Evolutionary conservation across 2,329 filamentous ascomycete species (phyloP).

Genomic region (Epichloe hybrida): DNA sequence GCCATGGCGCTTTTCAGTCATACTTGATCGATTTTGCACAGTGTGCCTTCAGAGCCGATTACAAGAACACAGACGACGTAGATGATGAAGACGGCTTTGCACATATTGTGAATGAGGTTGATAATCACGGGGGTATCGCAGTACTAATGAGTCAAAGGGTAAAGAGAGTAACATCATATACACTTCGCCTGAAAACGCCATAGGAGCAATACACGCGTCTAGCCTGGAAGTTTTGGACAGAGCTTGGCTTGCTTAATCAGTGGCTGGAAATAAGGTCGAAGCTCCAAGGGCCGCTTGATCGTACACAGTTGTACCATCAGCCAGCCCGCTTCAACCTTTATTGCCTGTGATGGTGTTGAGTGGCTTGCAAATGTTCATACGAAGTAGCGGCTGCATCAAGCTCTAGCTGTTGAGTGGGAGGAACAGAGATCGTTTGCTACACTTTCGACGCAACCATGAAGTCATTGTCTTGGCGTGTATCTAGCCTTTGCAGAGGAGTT

Average conservation of each 20-base stretch:
- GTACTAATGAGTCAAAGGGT: constrained; percentile 1
- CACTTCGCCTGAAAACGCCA: not conserved
- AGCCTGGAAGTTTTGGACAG: not conserved
- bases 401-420: too few species aligned
- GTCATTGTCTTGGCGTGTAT: too few species aligned
- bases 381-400: too few species aligned
- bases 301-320: not conserved
- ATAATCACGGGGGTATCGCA: constrained; percentile 1
- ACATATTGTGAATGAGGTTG: not conserved
- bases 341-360: too few species aligned
- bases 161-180: not conserved
- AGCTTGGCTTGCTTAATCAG: not conserved
- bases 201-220: not conserved
- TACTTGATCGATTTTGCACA: constrained; percentile 7
- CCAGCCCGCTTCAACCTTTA: too few species aligned
- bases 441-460: too few species aligned
- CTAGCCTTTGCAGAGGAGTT: too few species aligned
- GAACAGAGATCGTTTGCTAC: too few species aligned
- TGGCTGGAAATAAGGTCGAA: not conserved
- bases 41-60: constrained; percentile 5
- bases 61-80: constrained; percentile 5
- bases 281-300: not conserved
- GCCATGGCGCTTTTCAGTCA: not conserved
- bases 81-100: constrained; percentile 4
- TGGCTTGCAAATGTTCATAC: too few species aligned